Base-by-base conservation (phyloP, 768 basidiomycete species). In the Mycena pura region DNA sequence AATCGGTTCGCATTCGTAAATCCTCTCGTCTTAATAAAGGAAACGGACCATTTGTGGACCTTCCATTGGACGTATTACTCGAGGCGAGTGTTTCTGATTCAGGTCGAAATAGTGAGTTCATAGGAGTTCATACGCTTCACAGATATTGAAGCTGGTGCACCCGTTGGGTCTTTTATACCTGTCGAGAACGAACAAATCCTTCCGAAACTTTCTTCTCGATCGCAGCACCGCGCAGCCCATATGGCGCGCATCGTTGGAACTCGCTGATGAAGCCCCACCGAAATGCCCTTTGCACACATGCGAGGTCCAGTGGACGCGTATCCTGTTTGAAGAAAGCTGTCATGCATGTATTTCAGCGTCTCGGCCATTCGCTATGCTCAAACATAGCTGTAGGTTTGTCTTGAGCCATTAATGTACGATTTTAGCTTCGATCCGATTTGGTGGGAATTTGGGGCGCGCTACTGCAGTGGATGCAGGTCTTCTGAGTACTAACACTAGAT, bases 381-480 rank as follows among this genome's bases (percentile, higher is more conserved):
- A 6, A 44, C 17, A 4, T 5, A 25, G 11, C 21, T 11, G 19
- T 39, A 57, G 57, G 57, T 59, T 22, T 59, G 57, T 25, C 24
- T 34, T 46, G 29, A 43, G 50, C 1, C 43, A n/a, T 32, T 60
- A 29, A 51, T 53, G 45, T 51, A 53, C 38, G 59, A 60, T 31
- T 53, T 32, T 25, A 27, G 17, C 21, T 52, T 46, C 50, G 58
- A 60, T 40, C 58, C 58, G 10, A 52, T 60, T 19, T 60, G 58
- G 58, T 60, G 58, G 58, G 58, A 60, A 39, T 60, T 52, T 19
- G n/a, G 58, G 10, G 51, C 51, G 9, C 34, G 59, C 25, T 60
- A 53, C 15, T 60, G 59, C 45, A 17, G n/a, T 7, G 59, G 46
- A 36, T 60, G 58, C 48, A 25, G 24, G 32, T 3, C 47, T 2